Evolutionary conservation across 2,329 filamentous ascomycete species (phyloP).

Genomic region (Dryadomyces quercivorus): DNA sequence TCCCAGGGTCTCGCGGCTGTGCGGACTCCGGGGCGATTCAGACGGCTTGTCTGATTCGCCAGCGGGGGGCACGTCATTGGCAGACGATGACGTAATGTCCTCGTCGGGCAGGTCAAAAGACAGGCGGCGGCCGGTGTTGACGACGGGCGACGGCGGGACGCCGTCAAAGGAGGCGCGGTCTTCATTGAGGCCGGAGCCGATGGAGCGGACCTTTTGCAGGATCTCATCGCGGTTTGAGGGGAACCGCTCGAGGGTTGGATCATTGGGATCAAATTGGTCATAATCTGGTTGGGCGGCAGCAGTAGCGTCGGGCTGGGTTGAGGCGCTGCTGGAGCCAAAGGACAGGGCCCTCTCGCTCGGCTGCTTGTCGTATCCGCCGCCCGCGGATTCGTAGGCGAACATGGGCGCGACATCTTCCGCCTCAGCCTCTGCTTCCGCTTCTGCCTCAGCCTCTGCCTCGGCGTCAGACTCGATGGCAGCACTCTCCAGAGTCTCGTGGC

Average conservation of each 20-base stretch:
- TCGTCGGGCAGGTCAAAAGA: constrained; percentile 19
- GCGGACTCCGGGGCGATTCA: background rate
- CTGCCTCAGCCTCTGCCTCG: background rate
- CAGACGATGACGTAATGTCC: background rate
- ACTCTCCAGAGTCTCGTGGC: background rate
- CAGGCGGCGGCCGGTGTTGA: constrained; percentile 21
- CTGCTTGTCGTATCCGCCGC: constrained; percentile 20
- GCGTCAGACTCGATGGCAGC: too few relatives aligned
- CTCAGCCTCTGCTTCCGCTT: background rate
- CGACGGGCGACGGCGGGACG: constrained; percentile 22
- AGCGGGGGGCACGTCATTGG: background rate
- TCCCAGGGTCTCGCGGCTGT: background rate
- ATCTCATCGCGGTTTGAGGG: constrained; percentile 32
- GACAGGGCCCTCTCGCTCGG: constrained; percentile 9
- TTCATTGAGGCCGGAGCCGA: constrained; percentile 30
- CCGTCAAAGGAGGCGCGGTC: constrained; percentile 25
- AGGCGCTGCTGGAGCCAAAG: background rate
- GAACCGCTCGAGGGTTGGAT: constrained; percentile 36
- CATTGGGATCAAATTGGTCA: constrained; percentile 26
- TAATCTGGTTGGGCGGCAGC: constrained; percentile 1
- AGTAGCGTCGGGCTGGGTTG: constrained; percentile 6
- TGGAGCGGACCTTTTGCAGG: constrained; percentile 30
- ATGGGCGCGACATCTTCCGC: constrained; percentile 20
- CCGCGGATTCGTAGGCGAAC: constrained; percentile 35
- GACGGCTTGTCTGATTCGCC: background rate